Percentiles rank a stretch among this genome's conserved stretches.
Evolutionary conservation across 768 basidiomycete species (phyloP).

Genomic region (Rhodotorula toruloides): DNA sequence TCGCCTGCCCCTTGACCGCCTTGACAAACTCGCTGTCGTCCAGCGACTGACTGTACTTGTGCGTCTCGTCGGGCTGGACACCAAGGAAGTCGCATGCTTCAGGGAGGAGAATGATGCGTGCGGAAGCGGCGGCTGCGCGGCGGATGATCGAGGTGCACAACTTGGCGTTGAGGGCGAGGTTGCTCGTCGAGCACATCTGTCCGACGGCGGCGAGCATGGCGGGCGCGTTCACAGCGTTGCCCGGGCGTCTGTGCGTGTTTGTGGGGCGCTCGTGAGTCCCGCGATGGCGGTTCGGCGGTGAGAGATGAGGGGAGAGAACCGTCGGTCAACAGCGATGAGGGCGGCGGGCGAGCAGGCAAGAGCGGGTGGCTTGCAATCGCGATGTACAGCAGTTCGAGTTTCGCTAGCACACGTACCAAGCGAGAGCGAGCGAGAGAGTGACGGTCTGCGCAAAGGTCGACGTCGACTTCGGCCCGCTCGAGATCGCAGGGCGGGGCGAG

Average conservation of each 20-base stretch:
- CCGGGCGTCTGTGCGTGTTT: too few relatives aligned
- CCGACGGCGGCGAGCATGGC: constrained; percentile 42
- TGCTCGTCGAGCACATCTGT: constrained; percentile 39
- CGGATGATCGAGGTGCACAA: constrained; percentile 27
- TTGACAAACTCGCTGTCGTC: constrained; percentile 32
- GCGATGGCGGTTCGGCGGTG: too few relatives aligned
- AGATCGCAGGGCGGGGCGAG: too few relatives aligned
- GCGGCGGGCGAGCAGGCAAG: too few relatives aligned
- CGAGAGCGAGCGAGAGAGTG: too few relatives aligned
- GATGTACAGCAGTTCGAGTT: too few relatives aligned
- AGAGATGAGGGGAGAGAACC: too few relatives aligned
- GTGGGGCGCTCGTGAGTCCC: too few relatives aligned
- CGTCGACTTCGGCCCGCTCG: neutral
- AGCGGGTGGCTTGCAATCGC: too few relatives aligned
- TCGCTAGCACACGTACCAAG: too few relatives aligned
- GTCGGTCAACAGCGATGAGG: too few relatives aligned
- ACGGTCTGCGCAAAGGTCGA: too few relatives aligned
- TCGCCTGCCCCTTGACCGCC: constrained; percentile 20
- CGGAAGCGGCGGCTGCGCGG: constrained; percentile 16
- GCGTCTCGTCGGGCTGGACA: constrained; percentile 12
- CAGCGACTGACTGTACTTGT: constrained; percentile 15
- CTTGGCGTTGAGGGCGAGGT: constrained; percentile 26
- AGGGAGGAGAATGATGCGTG: constrained; percentile 35
- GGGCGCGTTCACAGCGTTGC: neutral
- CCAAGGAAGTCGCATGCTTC: constrained; percentile 43